A percentile compares a stretch with the other conserved stretches of the same genome.
These are phyloP conservation scores for Vigna hirtella DNA, from an alignment of 306 rosid species.

Conservation along the genomic window DNA sequence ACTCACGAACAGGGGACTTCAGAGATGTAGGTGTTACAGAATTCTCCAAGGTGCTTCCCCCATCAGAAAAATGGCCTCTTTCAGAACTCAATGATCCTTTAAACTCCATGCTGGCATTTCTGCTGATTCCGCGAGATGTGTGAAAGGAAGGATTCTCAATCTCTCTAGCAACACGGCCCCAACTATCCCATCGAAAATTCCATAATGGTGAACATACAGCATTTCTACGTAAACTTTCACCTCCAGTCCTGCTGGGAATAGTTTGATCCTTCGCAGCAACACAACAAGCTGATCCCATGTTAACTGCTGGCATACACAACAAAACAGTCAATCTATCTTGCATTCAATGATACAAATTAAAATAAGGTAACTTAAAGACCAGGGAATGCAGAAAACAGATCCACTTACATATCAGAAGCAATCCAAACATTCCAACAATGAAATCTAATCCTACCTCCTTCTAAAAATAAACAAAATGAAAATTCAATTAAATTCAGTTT, in stretches of 20 bases:
- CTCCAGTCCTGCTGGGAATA: slow-evolving; percentile 44
- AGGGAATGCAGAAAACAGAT: background rate
- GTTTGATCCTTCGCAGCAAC: slow-evolving; percentile 59
- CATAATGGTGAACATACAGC: slow-evolving; percentile 56
- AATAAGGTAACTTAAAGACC: slow-evolving; percentile 6
- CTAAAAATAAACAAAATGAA: slow-evolving; percentile 28
- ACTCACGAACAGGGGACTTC: slow-evolving; percentile 61
- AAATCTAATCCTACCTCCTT: slow-evolving; percentile 33
- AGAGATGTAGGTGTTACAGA: slow-evolving; percentile 58
- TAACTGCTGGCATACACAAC: slow-evolving; percentile 33
- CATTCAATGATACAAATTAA: background rate
- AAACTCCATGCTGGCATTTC: slow-evolving; percentile 71
- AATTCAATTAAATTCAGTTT: slow-evolving; percentile 20
- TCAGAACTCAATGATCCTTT: slow-evolving; percentile 66
- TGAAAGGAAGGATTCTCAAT: slow-evolving; percentile 56
- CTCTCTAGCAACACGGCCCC: slow-evolving; percentile 61
- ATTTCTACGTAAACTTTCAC: slow-evolving; percentile 56
- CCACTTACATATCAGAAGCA: slow-evolving; percentile 1
- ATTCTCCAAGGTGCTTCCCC: slow-evolving; percentile 63
- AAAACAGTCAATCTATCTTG: slow-evolving; percentile 34
- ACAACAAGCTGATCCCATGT: slow-evolving; percentile 68
- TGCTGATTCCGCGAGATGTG: slow-evolving; percentile 50
- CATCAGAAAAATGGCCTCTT: slow-evolving; percentile 65
- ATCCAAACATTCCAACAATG: slow-evolving; percentile 21
- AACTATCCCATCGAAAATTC: slow-evolving; percentile 65